Conservation (phyloP, 805 yeast species). For the Schwanniomyces pseudopolymorphus region DNA sequence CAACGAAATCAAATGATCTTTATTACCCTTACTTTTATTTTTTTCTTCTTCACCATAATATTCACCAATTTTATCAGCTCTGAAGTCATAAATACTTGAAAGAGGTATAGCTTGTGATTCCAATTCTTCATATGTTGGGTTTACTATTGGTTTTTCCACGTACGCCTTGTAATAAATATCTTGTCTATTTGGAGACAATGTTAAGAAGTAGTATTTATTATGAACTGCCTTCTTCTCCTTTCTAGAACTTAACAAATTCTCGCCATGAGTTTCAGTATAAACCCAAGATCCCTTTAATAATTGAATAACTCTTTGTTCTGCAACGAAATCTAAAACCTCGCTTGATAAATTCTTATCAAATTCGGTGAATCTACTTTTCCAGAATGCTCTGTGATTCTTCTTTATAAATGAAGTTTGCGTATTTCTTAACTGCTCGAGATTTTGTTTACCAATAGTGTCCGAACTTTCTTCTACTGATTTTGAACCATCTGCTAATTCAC, state of each 20-base stretch:
- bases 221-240: constrained; percentile 16
- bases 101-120: constrained; percentile 54
- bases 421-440: constrained; percentile 52
- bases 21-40: constrained; percentile 33
- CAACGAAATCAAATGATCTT: constrained; percentile 45
- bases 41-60: constrained; percentile 39
- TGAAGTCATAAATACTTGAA: constrained; percentile 50
- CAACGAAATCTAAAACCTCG: constrained; percentile 69
- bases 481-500: constrained; percentile 14
- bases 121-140: constrained; percentile 60
- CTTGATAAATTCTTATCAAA: constrained; percentile 51
- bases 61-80: constrained; percentile 47
- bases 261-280: constrained; percentile 56
- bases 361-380: constrained; percentile 46
- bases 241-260: constrained; percentile 17
- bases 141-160: constrained; percentile 40
- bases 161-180: constrained; percentile 62
- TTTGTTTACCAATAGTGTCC: constrained; percentile 35
- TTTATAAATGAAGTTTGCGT: constrained; percentile 50
- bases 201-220: constrained; percentile 50
- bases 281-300: constrained; percentile 83
- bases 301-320: constrained; percentile 71
- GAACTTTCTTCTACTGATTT: constrained; percentile 46
- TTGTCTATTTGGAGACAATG: constrained; percentile 66
- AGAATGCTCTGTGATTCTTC: constrained; percentile 30